Evolutionary conservation across 805 yeast genomes (phyloP).

Genomic region (Saccharomycopsis schoenii): DNA sequence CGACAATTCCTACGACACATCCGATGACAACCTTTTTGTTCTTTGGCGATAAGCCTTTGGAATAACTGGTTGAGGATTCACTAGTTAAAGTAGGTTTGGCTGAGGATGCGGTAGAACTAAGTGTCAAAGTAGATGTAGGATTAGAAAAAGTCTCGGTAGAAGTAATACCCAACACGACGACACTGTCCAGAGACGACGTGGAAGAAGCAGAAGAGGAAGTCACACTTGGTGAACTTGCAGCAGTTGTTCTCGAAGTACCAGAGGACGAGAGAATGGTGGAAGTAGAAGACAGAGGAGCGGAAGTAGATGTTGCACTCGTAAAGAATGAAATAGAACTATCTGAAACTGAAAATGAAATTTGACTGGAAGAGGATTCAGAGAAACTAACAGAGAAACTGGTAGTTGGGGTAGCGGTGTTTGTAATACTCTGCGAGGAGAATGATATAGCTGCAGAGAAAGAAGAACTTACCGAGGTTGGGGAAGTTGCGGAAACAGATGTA

Average conservation of each 20-base stretch:
- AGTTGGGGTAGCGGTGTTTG: background rate
- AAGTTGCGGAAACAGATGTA: background rate
- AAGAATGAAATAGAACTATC: slow-evolving; percentile 9
- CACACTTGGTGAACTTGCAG: background rate
- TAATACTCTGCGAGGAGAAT: background rate
- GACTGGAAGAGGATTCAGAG: background rate
- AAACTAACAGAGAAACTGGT: background rate
- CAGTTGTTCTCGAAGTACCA: background rate
- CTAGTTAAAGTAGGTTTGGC: slow-evolving; percentile 20
- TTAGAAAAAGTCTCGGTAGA: slow-evolving; percentile 26
- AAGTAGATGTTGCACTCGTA: slow-evolving; percentile 11
- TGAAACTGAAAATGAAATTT: background rate
- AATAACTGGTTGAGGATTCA: slow-evolving; percentile 14
- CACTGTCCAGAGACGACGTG: slow-evolving; percentile 12
- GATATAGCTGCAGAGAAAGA: slow-evolving; percentile 11
- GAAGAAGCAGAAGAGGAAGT: background rate
- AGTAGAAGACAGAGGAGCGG: background rate
- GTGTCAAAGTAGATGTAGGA: slow-evolving; percentile 24
- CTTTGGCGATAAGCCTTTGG: slow-evolving; percentile 38
- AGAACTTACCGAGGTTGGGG: background rate
- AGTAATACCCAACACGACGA: slow-evolving; percentile 26
- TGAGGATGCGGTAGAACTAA: slow-evolving; percentile 23
- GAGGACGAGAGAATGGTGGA: background rate
- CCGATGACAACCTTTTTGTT: slow-evolving; percentile 52
- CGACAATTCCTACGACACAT: slow-evolving; percentile 63